Conservation (phyloP, 2,329 filamentous ascomycete species). For the Talaromyces sp. region DNA sequence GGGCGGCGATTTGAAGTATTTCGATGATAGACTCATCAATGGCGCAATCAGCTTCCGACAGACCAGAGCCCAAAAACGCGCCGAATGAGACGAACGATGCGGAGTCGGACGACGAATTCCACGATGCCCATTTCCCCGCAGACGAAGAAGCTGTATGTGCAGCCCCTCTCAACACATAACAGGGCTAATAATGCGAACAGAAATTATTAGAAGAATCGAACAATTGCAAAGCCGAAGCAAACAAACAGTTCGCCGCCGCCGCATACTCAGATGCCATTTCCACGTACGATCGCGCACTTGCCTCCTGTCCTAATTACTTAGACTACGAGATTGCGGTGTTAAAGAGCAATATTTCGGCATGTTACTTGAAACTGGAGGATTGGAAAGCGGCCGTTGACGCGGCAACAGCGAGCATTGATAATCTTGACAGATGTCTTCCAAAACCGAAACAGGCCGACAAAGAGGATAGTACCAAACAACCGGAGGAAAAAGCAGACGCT, state of each 20-base stretch:
- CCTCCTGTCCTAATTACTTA: constrained; percentile 76
- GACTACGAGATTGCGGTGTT: constrained; percentile 86
- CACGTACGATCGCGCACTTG: constrained; percentile 76
- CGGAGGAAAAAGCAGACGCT: constrained; percentile 20
- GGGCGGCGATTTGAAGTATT: background rate
- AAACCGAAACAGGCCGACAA: constrained; percentile 47
- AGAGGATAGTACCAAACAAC: constrained; percentile 32
- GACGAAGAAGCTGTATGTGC: constrained; percentile 47
- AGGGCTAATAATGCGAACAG: constrained; percentile 39
- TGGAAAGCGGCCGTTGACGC: constrained; percentile 79
- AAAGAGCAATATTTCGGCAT: constrained; percentile 83
- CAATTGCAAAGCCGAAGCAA: constrained; percentile 70
- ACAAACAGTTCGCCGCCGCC: constrained; percentile 69
- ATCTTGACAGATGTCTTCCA: constrained; percentile 51
- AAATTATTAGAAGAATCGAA: constrained; percentile 69
- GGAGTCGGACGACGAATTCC: constrained; percentile 40
- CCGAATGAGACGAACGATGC: constrained; percentile 21
- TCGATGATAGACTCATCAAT: background rate
- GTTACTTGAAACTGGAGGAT: constrained; percentile 76
- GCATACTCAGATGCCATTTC: constrained; percentile 75
- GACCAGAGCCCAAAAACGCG: background rate
- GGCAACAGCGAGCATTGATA: constrained; percentile 69
- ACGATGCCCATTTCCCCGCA: constrained; percentile 44
- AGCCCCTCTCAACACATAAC: constrained; percentile 7
- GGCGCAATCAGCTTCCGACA: background rate